Base-by-base conservation (phyloP, 1,284 basidiomycete genomes). In the Xerocomus alliaceus region DNA sequence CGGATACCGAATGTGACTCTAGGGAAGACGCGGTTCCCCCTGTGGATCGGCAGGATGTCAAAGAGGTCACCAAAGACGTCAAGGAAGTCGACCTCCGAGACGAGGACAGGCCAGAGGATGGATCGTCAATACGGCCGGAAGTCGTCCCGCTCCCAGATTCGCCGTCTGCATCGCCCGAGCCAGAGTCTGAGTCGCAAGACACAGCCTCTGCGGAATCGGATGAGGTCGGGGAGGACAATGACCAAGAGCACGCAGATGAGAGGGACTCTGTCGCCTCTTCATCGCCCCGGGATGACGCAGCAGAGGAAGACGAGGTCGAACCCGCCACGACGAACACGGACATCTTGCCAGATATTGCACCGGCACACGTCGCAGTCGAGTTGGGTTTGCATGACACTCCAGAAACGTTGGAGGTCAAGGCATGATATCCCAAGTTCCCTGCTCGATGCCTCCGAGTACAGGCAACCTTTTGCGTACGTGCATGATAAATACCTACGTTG, bases 41-140 rank as follows among this genome's bases (percentile, higher is more conserved):
- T 11, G 68, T 68, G 17, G 82, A 83, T 54, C 77, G 79, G n/a
- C 77, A 79, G 65, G 85, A 80, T 46, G 86, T 90, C 39, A 89
- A 87, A 70, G 86, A 87, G 66, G 87, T 91, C 65, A 90, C 87
- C 0, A 72, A 84, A 68, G 88, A 87, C n/a, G 90, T 91, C 50
- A 79, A 85, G 64, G 83, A 87, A 62, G 87, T 91, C 52, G 87
- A 86, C 59, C 75, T 90, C 53, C 82, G 84, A 46, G 85, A 82
- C 50, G 77, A 76, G 62, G 69, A 70, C 44, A 60, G 56, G 64
- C 68, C 44, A 58, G 63, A 42, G 63, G 59, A 50, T 35, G 20
- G 47, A n/a, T 56, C 62, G 50, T 60, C 68, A 26, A 68, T 73
- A 29, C 73, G 70, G 1, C 80, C 81, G 9, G 84, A 85, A 68